Evolutionary conservation across 2,329 filamentous ascomycete genomes (phyloP).

Genomic region (Hypoxylon sp.): DNA sequence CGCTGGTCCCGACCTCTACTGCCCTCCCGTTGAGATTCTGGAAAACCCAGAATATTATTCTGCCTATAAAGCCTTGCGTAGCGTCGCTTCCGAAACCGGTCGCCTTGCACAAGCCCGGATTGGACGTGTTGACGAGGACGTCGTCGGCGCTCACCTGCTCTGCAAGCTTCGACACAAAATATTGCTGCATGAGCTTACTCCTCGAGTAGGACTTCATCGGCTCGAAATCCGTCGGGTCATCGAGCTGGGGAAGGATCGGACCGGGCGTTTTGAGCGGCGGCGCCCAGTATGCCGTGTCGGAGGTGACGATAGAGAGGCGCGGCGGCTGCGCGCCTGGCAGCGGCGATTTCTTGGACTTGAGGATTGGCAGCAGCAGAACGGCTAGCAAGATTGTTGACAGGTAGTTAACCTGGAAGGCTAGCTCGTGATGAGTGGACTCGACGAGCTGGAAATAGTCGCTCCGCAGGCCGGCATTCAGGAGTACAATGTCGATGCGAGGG

Average conservation of each 20-base stretch:
- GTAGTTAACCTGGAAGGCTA: constrained; percentile 43
- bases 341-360: constrained; percentile 34
- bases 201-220: constrained; percentile 29
- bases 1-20: constrained; percentile 26
- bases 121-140: constrained; percentile 32
- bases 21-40: constrained; percentile 20
- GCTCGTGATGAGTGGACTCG: constrained; percentile 37
- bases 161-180: constrained; percentile 30
- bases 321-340: constrained; percentile 15
- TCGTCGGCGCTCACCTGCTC: constrained; percentile 29
- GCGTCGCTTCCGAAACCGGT: constrained; percentile 23
- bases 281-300: constrained; percentile 37
- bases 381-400: constrained; percentile 41
- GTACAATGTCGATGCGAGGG: constrained; percentile 32
- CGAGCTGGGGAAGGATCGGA: constrained; percentile 30
- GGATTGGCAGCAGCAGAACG: constrained; percentile 38
- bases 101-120: constrained; percentile 33
- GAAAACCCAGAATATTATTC: constrained; percentile 21
- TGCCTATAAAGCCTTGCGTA: background rate
- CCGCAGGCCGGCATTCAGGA: constrained; percentile 36
- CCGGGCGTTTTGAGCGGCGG: constrained; percentile 16
- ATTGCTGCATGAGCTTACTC: constrained; percentile 32
- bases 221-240: constrained; percentile 15
- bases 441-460: constrained; percentile 18
- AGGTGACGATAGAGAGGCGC: constrained; percentile 34